These are phyloP conservation scores for Lojkania enalia DNA, from an alignment of 2,329 filamentous ascomycete species.

Conservation along the genomic window DNA sequence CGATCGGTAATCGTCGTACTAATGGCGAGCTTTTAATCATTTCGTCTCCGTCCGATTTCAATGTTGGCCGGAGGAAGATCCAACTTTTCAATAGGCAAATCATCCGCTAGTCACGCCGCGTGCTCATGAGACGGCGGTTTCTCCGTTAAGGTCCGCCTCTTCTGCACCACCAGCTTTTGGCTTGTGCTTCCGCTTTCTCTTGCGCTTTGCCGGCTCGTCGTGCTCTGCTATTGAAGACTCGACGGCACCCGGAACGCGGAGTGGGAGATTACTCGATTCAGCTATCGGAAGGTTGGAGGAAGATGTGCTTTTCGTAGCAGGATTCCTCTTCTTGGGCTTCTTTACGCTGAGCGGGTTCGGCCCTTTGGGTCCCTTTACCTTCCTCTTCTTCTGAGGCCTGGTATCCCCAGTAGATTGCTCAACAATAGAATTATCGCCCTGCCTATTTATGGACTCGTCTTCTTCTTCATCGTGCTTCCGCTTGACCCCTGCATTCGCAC, in stretches of 20 bases:
- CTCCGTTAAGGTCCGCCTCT: conserved; percentile 15
- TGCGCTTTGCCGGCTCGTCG: conserved; percentile 35
- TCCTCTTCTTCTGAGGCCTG: conserved; percentile 54
- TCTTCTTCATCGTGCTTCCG: conserved; percentile 52
- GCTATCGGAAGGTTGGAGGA: conserved; percentile 12
- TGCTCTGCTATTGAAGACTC: conserved; percentile 16
- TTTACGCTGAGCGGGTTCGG: conserved; percentile 73
- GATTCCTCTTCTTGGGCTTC: conserved; percentile 61
- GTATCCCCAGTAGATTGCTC: conserved; percentile 24
- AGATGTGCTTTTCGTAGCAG: neutral
- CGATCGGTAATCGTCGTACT: neutral
- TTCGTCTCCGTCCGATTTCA: too few species aligned
- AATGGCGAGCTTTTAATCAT: too few species aligned
- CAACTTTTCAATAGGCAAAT: too few species aligned
- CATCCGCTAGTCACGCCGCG: too few species aligned
- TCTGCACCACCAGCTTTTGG: conserved; percentile 32
- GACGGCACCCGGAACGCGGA: too few species aligned
- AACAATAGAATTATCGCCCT: conserved; percentile 20
- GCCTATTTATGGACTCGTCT: conserved; percentile 20
- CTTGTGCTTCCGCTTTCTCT: conserved; percentile 47
- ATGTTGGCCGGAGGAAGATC: too few species aligned
- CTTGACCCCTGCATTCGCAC: conserved; percentile 32
- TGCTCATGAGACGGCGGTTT: conserved; percentile 28
- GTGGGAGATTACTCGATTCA: too few species aligned
- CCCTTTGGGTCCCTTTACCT: conserved; percentile 65